Evolutionary conservation across 306 rosid species (phyloP), one percentile per base, ranked within the genome.

Genomic region (Lathyrus oleraceus): DNA sequence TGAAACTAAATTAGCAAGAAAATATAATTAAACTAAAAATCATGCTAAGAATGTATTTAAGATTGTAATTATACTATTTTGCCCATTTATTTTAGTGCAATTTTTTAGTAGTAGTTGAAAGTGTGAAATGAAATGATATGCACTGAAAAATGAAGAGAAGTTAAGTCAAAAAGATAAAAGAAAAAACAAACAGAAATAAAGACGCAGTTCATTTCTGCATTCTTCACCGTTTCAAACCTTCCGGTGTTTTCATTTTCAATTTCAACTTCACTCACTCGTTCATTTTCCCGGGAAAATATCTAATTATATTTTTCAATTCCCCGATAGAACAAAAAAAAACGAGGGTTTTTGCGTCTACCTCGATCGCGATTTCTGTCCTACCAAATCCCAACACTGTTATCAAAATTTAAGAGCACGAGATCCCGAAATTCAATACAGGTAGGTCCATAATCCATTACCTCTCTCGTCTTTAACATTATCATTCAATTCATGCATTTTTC

Each of bases 391-490:
- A 62, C 90, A 70, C 45, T 57, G 43, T 78, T 75, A 39, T 32
- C 51, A 20, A 58, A 80, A 77, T 84, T 93, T 85, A 84, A 73
- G 94, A 87, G 63, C 97, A 78, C 96, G 85, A 87, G 86, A 83
- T 88, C 85, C 78, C 80, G 71, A 3, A 44, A 65, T 77, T 73
- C 84, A 69, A 84, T 80, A 74, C 82, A 64, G 79, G 87, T 86
- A 71, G 81, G 77, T 58, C 86, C 76, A 65, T 76, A 48, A 42
- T 58, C 85, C 73, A 65, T 76, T 53, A 38, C 58, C 72, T 30
- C 64, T 42, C 27, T 56, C 8, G 21, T 2, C 20, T 23, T 4
- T 9, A 19, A 13, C 30, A 10, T 40, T 48, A 0, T 36, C 2
- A 14, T 6, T 25, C 38, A 40, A 20, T 45, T 38, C 61, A 59